Conservation (phyloP, 2,329 filamentous ascomycete genomes). For the Ophiocordyceps australis region DNA sequence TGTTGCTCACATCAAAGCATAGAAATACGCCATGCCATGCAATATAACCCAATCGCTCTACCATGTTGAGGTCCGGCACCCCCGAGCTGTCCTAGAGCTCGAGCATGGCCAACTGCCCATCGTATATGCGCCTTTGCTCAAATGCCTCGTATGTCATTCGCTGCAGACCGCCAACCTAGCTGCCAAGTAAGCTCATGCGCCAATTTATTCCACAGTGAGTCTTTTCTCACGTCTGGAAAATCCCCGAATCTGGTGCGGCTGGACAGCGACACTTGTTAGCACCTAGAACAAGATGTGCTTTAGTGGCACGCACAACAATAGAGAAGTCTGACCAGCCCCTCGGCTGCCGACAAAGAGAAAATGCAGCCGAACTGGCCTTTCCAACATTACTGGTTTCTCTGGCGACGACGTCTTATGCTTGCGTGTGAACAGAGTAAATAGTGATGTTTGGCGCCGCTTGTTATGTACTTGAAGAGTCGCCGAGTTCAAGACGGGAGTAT, state of each 20-base stretch:
- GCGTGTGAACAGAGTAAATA: too few species aligned
- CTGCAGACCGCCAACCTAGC: constrained; percentile 8
- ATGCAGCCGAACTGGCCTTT: constrained; percentile 11
- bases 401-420: too few species aligned
- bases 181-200: constrained; percentile 7
- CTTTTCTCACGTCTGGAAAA: constrained; percentile 19
- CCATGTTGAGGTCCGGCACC: constrained; percentile 15
- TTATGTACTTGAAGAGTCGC: too few species aligned
- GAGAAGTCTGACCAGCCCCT: constrained; percentile 15
- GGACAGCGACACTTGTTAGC: background rate
- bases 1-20: constrained; percentile 18
- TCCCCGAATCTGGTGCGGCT: constrained; percentile 18
- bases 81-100: constrained; percentile 23
- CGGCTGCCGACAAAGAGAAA: constrained; percentile 17
- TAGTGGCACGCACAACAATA: constrained; percentile 14
- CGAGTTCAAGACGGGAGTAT: too few species aligned
- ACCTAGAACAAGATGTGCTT: background rate
- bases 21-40: constrained; percentile 18
- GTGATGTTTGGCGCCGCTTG: too few species aligned
- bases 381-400: too few species aligned
- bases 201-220: background rate
- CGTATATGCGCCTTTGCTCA: constrained; percentile 8
- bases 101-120: constrained; percentile 9
- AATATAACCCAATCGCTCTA: constrained; percentile 15
- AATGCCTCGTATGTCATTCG: constrained; percentile 18